Base-by-base conservation (phyloP, 805 yeast species). In the Kodamaea laetipori region DNA sequence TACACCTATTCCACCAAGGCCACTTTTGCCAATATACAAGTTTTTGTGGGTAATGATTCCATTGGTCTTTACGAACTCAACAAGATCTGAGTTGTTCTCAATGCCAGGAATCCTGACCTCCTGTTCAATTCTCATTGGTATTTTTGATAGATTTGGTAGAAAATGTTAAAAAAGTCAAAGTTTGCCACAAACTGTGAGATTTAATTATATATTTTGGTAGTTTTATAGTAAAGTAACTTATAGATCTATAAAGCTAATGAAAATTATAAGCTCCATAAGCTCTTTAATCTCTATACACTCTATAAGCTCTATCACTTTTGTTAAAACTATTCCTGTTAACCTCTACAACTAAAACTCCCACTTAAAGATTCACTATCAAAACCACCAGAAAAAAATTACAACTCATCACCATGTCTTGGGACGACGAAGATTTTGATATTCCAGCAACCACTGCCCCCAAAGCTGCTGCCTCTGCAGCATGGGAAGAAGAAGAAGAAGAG, bases 361-460 rank as follows among this genome's bases (percentile, higher is more conserved):
- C n/a, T n/a, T n/a, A n/a, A n/a, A n/a, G n/a, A n/a, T n/a, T n/a
- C n/a, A n/a, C n/a, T n/a, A n/a, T n/a, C n/a, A n/a, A n/a, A n/a
- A n/a, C n/a, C n/a, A n/a, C 30, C 30, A 25, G 25, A 37, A 39
- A 39, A 39, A 32, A 23, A 13, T 32, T 32, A n/a, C 25, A 35
- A n/a, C 36, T 32, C 41, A 31, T 28, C 18, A 53, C 13, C 10
- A 80, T 69, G 67, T 73, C 78, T 44, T 74, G 81, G 78, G 97
- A 89, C 78, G 96, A 89, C 80, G 96, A 90, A 71, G 95, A 86
- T 59, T 85, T 87, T 62, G 92, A 82, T 44, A 80, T 84, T 49
- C 81, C 89, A 32, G 66, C 81, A 36, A 46, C 61, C 27, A 47
- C 45, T 28, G 58, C 65, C 11, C 57, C 73, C 17, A 66, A 63